phyloP scores from a whole-genome alignment of 1,284 basidiomycete genomes.

The Papiliotrema fonsecae region DNA sequence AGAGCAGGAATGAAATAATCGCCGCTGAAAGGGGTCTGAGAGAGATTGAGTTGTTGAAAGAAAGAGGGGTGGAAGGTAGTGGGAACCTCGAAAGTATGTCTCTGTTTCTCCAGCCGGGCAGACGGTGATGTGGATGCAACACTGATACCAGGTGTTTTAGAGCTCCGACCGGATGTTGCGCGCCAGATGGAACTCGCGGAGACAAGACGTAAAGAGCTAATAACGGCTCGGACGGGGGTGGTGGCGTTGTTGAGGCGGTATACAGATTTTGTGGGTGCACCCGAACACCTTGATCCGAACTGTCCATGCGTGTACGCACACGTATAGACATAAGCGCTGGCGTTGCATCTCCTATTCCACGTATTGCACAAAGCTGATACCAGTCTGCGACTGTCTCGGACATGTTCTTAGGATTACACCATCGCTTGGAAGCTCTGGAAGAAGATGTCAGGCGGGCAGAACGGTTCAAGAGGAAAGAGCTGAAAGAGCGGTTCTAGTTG shows the following conservation, averaged over 20 bases:
- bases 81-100: slow-evolving; percentile 34
- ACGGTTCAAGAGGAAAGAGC: slow-evolving; percentile 22
- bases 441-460: slow-evolving; percentile 29
- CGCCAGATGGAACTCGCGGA: slow-evolving; percentile 8
- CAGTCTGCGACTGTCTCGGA: slow-evolving; percentile 41
- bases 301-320: too few relatives aligned
- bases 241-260: slow-evolving; percentile 27
- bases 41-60: slow-evolving; percentile 32
- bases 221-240: slow-evolving; percentile 19
- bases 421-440: slow-evolving; percentile 33
- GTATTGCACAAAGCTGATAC: background rate
- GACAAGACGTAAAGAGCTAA: slow-evolving; percentile 12
- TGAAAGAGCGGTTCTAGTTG: slow-evolving; percentile 26
- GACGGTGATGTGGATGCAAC: background rate
- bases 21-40: slow-evolving; percentile 36
- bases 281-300: background rate
- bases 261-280: slow-evolving; percentile 32
- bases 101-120: background rate
- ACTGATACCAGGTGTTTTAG: slow-evolving; percentile 23
- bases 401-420: slow-evolving; percentile 38
- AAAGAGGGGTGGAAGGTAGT: slow-evolving; percentile 30
- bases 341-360: background rate
- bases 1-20: slow-evolving; percentile 32
- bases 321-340: too few relatives aligned
- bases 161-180: slow-evolving; percentile 19